Evolutionary conservation across 768 basidiomycete species (phyloP).

Genomic region (Pleurotus salmoneostramineus): DNA sequence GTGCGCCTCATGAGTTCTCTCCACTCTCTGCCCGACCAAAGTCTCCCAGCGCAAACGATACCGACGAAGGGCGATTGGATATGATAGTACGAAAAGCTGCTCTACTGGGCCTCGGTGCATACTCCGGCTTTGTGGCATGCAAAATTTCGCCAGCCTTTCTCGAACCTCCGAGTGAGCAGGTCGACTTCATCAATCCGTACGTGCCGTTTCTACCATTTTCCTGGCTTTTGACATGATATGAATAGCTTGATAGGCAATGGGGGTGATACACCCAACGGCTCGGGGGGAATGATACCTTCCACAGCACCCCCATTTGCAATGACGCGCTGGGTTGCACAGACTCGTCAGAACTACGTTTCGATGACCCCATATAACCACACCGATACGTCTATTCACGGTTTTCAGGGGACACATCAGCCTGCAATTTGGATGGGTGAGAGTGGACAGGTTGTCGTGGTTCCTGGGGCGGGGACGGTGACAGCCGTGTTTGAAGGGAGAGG

Average conservation of each 20-base stretch:
- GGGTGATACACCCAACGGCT: conserved; percentile 64
- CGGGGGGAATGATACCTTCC: conserved; percentile 77
- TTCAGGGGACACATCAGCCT: conserved; percentile 78
- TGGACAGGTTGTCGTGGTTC: conserved; percentile 56
- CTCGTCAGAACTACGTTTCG: conserved; percentile 72
- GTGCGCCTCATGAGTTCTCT: too few species aligned
- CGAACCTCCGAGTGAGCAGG: conserved; percentile 14
- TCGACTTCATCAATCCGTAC: conserved; percentile 28
- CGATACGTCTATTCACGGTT: conserved; percentile 54
- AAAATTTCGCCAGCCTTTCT: too few species aligned
- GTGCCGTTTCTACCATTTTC: conserved; percentile 5
- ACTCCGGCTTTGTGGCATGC: too few species aligned
- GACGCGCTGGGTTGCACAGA: conserved; percentile 85
- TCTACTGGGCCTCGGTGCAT: too few species aligned
- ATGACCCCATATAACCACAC: conserved; percentile 70
- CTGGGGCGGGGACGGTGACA: conserved; percentile 44
- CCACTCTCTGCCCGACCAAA: too few species aligned
- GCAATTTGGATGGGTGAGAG: conserved; percentile 91
- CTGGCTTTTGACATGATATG: not conserved
- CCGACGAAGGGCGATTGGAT: too few species aligned
- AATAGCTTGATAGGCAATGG: conserved; percentile 64
- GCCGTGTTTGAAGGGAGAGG: conserved; percentile 46
- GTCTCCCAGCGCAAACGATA: too few species aligned
- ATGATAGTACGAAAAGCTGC: too few species aligned
- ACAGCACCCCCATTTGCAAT: conserved; percentile 78